phyloP scores from a whole-genome alignment of 78 protist species.

The Planoprotostelium fungivorum region DNA sequence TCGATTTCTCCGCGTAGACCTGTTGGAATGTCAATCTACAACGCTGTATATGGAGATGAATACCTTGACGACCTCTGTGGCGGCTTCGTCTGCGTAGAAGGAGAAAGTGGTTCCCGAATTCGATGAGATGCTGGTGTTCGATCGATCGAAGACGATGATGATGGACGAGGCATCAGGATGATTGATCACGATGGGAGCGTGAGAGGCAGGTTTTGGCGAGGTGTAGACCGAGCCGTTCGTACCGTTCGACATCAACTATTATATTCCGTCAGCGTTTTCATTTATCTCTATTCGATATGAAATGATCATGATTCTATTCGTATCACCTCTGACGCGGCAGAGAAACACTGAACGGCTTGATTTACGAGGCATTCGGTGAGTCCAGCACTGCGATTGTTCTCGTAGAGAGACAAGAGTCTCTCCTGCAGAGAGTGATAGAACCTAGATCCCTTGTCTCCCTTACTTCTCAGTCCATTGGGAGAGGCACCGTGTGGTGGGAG shows the following conservation, averaged over 20 bases:
- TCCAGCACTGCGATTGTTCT: background rate
- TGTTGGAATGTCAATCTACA: background rate
- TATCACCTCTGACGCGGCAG: background rate
- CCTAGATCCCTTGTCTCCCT: background rate
- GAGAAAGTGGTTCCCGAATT: background rate
- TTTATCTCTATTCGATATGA: background rate
- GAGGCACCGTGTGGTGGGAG: background rate
- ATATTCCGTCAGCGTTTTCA: no score
- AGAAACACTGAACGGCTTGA: background rate
- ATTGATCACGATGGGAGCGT: background rate
- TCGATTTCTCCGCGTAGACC: background rate
- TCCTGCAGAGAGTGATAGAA: background rate
- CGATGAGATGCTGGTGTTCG: background rate
- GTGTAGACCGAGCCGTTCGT: background rate
- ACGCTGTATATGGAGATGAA: background rate
- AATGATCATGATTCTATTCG: no score
- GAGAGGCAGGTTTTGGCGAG: background rate
- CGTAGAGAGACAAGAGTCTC: background rate
- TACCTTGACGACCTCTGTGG: background rate
- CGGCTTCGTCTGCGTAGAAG: background rate
- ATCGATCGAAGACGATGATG: background rate
- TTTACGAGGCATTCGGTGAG: background rate
- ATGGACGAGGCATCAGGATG: background rate
- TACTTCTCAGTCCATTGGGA: background rate
- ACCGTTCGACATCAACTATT: background rate